Evolutionary conservation across 148 eudicot genomes (phyloP).

Genomic region (Mesembryanthemum crystallinum): DNA sequence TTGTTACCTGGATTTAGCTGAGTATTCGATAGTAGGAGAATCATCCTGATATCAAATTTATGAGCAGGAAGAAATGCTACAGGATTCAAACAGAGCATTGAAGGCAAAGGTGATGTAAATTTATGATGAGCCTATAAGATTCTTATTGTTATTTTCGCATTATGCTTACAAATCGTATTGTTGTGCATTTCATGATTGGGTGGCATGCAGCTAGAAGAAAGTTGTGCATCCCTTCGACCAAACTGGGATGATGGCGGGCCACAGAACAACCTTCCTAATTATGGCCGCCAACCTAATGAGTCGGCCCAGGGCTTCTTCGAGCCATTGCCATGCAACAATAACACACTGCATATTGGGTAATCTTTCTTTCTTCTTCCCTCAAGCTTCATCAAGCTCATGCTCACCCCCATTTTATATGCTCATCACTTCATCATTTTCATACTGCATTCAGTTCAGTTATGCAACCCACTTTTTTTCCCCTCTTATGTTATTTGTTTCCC

Average conservation of each 20-base stretch:
- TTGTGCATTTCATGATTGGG: not conserved
- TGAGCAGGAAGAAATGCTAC: conserved; percentile 60
- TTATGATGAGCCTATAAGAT: not conserved
- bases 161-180: not conserved
- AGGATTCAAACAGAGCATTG: conserved; percentile 54
- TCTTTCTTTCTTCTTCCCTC: not conserved
- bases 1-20: not conserved
- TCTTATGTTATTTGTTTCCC: not conserved
- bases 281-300: conserved; percentile 19
- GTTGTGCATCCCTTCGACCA: conserved; percentile 26
- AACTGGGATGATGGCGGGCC: conserved; percentile 27
- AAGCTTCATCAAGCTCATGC: not conserved
- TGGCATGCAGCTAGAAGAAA: conserved; percentile 44
- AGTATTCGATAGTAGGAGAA: not conserved
- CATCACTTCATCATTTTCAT: not conserved
- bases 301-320: conserved; percentile 27
- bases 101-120: conserved; percentile 45
- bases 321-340: conserved; percentile 34
- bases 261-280: conserved; percentile 2
- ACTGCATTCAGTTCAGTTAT: not conserved
- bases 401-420: not conserved
- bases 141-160: not conserved
- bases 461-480: not conserved
- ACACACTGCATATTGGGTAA: conserved; percentile 18
- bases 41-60: too few species aligned